Percentiles rank a stretch among this genome's conserved stretches.
Evolutionary conservation across 495 filamentous ascomycete species (phyloP).

Genomic region (Astrothelium macrocarpum): DNA sequence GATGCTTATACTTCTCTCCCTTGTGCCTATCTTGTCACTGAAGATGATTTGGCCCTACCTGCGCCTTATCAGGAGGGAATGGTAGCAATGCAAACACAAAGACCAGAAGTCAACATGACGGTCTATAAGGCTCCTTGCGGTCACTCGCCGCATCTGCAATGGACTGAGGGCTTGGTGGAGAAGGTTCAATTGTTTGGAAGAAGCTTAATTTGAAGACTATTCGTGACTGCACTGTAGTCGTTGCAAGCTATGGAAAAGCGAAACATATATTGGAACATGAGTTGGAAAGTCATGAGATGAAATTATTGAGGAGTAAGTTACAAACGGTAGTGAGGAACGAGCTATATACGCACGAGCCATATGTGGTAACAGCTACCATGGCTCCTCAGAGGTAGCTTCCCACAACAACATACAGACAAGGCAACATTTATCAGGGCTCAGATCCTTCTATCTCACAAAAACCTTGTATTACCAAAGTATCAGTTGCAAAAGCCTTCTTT

Average conservation of each 20-base stretch:
- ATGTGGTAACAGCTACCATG: too few relatives aligned
- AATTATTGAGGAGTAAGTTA: too few relatives aligned
- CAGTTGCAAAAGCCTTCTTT: not conserved
- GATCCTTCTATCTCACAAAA: not conserved
- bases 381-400: too few relatives aligned
- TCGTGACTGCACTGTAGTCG: not conserved
- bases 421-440: not conserved
- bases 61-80: slow-evolving; percentile 28
- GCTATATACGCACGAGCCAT: too few relatives aligned
- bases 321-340: too few relatives aligned
- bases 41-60: slow-evolving; percentile 18
- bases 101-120: slow-evolving; percentile 15
- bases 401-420: too few relatives aligned
- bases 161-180: slow-evolving; percentile 20
- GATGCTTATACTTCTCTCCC: slow-evolving; percentile 29
- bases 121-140: slow-evolving; percentile 24
- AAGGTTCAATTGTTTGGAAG: slow-evolving; percentile 21
- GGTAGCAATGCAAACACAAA: slow-evolving; percentile 19
- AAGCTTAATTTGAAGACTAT: not conserved
- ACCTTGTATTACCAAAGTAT: not conserved
- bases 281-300: too few relatives aligned
- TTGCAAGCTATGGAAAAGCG: not conserved
- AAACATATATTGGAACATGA: too few relatives aligned
- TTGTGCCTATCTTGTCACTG: slow-evolving; percentile 30
- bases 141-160: slow-evolving; percentile 28